These are phyloP conservation scores for Globisporangium nagaii DNA, from an alignment of 352 stramenopile species.

Conservation along the genomic window DNA sequence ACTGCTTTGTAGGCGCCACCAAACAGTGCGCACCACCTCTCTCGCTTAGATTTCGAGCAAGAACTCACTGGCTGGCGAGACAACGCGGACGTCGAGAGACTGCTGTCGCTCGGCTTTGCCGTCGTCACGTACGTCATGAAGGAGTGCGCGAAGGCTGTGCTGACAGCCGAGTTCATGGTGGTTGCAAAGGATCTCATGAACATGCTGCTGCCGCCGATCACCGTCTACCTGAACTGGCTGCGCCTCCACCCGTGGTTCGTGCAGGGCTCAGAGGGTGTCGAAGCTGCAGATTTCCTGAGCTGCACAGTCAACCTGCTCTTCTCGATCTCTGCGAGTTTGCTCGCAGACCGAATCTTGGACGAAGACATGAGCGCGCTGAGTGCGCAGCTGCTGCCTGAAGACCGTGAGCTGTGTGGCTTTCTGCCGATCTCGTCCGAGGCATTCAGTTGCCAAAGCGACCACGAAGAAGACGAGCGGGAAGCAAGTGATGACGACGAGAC, in stretches of 20 bases:
- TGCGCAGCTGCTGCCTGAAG: constrained; percentile 24
- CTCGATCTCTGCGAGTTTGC: constrained; percentile 11
- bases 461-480: neutral
- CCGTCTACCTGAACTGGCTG: constrained; percentile 36
- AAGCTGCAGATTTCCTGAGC: constrained; percentile 5
- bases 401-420: constrained; percentile 35
- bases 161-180: constrained; percentile 4
- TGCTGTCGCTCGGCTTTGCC: constrained; percentile 4
- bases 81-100: neutral
- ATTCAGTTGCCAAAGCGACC: neutral
- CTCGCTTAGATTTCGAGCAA: constrained; percentile 3
- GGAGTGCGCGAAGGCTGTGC: constrained; percentile 7
- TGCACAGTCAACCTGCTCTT: constrained; percentile 9
- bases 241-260: constrained; percentile 26
- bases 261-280: neutral
- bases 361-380: constrained; percentile 5
- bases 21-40: neutral
- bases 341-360: constrained; percentile 11
- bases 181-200: constrained; percentile 20
- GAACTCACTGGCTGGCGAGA: neutral
- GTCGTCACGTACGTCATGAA: constrained; percentile 10
- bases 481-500: neutral
- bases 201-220: constrained; percentile 31
- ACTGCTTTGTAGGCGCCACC: neutral
- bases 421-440: constrained; percentile 15